Evolutionary conservation across 495 filamentous ascomycete genomes (phyloP), one percentile per base, ranked within the genome.

Genomic region (Annulohypoxylon nitens): DNA sequence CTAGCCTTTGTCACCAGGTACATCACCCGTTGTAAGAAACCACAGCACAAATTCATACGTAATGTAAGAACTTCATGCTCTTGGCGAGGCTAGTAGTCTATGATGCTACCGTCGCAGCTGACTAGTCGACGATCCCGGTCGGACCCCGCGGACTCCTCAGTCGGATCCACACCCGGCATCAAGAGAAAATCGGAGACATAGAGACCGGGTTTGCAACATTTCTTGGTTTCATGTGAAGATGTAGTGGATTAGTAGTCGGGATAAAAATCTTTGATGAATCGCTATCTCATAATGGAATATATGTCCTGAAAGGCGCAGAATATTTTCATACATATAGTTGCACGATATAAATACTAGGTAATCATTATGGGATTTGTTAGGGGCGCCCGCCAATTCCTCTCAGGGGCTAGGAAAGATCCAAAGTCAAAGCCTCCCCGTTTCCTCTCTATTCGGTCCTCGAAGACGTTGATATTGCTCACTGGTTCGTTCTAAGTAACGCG

Each of bases 401-500:
- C 70, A 36, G 78, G 77, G 69, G 67, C 51, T 33, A 76, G 9
- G 82, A 83, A 69, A 70, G 71, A 43, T 86, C 87, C 69, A 83
- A 87, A 45, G 76, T 87, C 53, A 65, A 83, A 64, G 83, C 87
- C 75, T 76, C 92, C 78, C 59, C 84, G 51, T 80, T 86, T 83
- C 81, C 90, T 78, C 78, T 85, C 65, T 83, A 88, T 81, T 48
- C 84, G 85, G 12, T 85, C 83, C 2, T 87, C 84, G 0, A 84
- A 79, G 5, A 54, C 65, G 5, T 79, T 86, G 54, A 86, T 86
- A 70, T 60, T 80, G 0, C 39, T 74, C 16, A 80, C 83, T 7
- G 81, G 77, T 79, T 69, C 34, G 77, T 75, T n/a, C 12, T 1
- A 33, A 14, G 25, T 8, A 51, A 26, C 48, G 1, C 1, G 4